Conservation (phyloP, 2,329 filamentous ascomycete species). For the Cytospora piceae region DNA sequence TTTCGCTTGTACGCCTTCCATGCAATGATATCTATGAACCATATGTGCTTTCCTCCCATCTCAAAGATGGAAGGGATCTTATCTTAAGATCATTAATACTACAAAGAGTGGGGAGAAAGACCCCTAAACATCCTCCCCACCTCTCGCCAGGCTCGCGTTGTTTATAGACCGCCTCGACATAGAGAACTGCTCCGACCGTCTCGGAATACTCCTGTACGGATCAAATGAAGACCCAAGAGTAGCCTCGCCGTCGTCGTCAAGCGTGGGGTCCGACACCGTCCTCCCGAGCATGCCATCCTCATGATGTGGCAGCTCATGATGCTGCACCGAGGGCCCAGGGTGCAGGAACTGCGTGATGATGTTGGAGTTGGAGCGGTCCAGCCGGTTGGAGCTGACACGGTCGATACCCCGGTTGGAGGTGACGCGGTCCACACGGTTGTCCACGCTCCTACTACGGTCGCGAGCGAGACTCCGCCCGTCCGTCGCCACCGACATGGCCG, state of each 20-base stretch:
- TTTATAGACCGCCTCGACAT: conserved; percentile 23
- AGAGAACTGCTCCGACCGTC: conserved; percentile 28
- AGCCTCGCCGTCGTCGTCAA: conserved; percentile 21
- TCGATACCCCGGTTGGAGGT: conserved; percentile 31
- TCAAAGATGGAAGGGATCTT: neutral
- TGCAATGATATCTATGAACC: conserved; percentile 8
- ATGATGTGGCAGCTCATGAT: conserved; percentile 38
- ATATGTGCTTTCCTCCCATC: neutral
- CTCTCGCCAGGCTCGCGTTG: conserved; percentile 18
- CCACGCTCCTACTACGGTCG: conserved; percentile 44
- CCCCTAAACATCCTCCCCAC: conserved; percentile 24
- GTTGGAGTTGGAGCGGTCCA: conserved; percentile 45
- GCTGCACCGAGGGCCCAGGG: conserved; percentile 49
- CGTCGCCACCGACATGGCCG: conserved; percentile 39
- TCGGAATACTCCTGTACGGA: conserved; percentile 21
- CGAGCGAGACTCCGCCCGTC: conserved; percentile 35
- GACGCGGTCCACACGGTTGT: conserved; percentile 36
- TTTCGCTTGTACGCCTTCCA: conserved; percentile 25
- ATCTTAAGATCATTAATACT: neutral
- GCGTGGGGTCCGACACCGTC: conserved; percentile 11
- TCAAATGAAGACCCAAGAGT: conserved; percentile 10
- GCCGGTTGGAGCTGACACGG: conserved; percentile 40
- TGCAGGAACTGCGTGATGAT: conserved; percentile 52
- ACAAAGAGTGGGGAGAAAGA: neutral
- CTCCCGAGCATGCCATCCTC: conserved; percentile 21